phyloP scores from a whole-genome alignment of 2,329 filamentous ascomycete genomes.

The Sporothrix humicola region DNA sequence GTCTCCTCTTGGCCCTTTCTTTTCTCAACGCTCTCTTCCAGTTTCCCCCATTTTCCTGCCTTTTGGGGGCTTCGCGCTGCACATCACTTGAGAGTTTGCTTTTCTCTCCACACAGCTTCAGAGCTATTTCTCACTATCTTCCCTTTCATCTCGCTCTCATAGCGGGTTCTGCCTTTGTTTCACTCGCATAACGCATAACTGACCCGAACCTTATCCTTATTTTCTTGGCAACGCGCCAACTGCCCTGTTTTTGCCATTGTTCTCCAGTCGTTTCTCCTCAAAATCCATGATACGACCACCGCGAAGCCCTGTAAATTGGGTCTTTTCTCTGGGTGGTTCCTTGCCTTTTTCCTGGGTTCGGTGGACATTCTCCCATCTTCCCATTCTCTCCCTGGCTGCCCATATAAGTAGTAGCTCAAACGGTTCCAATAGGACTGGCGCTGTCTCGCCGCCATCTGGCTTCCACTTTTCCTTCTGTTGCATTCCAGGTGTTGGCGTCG shows the following conservation, averaged over 20 bases:
- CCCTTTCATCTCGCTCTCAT: slow-evolving; percentile 3
- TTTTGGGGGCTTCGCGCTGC: not conserved
- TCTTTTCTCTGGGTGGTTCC: not conserved
- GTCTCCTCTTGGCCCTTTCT: too few species aligned
- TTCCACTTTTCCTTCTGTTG: not conserved
- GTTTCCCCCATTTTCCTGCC: not conserved
- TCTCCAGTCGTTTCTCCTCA: not conserved
- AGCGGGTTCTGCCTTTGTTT: slow-evolving; percentile 14
- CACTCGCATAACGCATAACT: not conserved
- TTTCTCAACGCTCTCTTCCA: not conserved
- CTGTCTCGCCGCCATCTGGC: not conserved
- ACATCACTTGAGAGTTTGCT: not conserved
- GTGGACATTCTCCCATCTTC: too few species aligned
- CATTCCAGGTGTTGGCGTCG: not conserved
- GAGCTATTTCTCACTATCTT: too few species aligned
- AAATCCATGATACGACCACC: not conserved
- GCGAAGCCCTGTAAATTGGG: slow-evolving; percentile 8
- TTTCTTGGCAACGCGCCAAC: slow-evolving; percentile 14
- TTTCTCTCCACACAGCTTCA: not conserved
- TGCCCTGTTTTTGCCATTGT: not conserved
- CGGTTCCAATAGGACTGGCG: not conserved
- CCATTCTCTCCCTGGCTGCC: too few species aligned
- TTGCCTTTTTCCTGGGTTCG: too few species aligned
- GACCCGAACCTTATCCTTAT: slow-evolving; percentile 22
- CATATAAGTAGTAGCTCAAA: too few species aligned